Percentiles rank a stretch among this genome's conserved stretches.
phyloP scores from a whole-genome alignment of 78 protist species.

The Guillardia theta region DNA sequence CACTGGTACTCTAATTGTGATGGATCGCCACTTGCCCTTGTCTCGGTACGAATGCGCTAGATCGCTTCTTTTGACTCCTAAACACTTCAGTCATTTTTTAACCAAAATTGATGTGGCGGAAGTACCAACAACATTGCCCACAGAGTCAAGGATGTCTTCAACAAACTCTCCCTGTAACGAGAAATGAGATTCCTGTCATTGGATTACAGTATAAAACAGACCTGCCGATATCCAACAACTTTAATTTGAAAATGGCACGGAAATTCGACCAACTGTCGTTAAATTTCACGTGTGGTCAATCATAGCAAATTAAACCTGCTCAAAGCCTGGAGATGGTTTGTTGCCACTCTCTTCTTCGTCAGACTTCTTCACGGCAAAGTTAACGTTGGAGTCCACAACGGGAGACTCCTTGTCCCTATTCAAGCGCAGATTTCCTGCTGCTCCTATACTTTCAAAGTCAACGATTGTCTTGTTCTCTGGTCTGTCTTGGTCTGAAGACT shows the following conservation, averaged over 20 bases:
- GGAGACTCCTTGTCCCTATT: background rate
- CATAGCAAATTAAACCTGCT: background rate
- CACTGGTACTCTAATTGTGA: background rate
- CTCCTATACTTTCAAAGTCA: background rate
- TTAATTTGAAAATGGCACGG: background rate
- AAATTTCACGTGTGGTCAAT: background rate
- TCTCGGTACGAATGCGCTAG: background rate
- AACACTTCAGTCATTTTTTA: no score
- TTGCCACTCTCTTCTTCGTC: background rate
- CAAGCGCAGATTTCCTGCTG: background rate
- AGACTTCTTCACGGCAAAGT: background rate
- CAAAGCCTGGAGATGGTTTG: background rate
- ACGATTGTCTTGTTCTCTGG: background rate
- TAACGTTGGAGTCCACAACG: background rate
- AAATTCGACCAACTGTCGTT: background rate
- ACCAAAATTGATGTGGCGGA: no score
- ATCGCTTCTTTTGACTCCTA: background rate
- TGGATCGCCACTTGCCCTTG: slow-evolving; percentile 5
- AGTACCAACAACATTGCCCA: background rate
- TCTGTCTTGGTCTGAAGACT: no score
- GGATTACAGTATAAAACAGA: background rate
- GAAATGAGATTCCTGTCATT: background rate
- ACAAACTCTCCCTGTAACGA: background rate
- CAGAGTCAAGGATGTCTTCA: background rate
- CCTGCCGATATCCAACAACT: background rate